Conservation (phyloP, 306 rosid species). For the Crataegus laevigata region DNA sequence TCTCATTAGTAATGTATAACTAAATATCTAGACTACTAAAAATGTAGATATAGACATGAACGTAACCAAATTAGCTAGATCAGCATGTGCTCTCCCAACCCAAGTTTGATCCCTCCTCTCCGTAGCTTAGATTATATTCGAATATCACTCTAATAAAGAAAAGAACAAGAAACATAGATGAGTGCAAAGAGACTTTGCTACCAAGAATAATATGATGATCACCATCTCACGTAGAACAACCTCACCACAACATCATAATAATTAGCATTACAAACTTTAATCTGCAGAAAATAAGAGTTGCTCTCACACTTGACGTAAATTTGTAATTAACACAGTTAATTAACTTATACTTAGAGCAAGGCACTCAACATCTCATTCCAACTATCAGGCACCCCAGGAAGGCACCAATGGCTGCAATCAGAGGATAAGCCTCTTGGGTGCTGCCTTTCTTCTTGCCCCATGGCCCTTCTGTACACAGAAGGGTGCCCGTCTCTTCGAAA, state of each 20-base stretch:
- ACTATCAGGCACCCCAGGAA: conserved; percentile 93
- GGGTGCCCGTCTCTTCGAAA: conserved; percentile 90
- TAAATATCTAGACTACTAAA: no score
- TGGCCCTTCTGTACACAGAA: conserved; percentile 57
- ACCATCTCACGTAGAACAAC: conserved; percentile 6
- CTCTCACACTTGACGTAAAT: conserved; percentile 25
- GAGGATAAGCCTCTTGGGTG: conserved; percentile 54
- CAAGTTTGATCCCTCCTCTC: background rate
- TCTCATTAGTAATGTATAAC: no score
- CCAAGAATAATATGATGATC: conserved; percentile 11
- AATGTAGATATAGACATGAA: no score
- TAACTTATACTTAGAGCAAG: conserved; percentile 38
- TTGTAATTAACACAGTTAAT: background rate
- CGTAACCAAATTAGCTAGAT: no score
- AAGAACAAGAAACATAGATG: background rate
- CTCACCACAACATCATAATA: conserved; percentile 4
- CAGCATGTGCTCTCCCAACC: background rate
- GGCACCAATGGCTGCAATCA: conserved; percentile 99
- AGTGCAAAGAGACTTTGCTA: background rate
- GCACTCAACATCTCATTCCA: conserved; percentile 92
- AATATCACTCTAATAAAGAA: no score
- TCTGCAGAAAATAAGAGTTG: background rate
- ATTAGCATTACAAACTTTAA: background rate
- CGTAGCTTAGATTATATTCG: background rate
- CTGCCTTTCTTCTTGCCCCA: conserved; percentile 54